Evolutionary conservation across 768 basidiomycete genomes (phyloP).

Genomic region (Gloeostereum incarnatum): DNA sequence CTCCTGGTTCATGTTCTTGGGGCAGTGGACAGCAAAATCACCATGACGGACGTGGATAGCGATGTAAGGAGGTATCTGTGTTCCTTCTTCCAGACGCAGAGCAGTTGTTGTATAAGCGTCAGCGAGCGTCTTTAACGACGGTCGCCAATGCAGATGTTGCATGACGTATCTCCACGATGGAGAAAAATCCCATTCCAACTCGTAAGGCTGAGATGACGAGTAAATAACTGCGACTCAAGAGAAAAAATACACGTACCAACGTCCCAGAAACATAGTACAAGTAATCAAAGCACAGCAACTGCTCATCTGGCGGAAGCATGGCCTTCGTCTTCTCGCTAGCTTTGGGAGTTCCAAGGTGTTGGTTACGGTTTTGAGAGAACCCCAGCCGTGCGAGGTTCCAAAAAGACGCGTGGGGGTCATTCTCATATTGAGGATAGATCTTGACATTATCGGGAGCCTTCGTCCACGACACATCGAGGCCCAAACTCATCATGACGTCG

Average conservation of each 20-base stretch:
- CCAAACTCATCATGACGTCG: no score
- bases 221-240: slow-evolving; percentile 2
- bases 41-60: slow-evolving; percentile 46
- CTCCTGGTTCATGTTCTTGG: no score
- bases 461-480: slow-evolving; percentile 41
- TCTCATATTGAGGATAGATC: slow-evolving; percentile 31
- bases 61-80: slow-evolving; percentile 35
- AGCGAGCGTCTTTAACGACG: slow-evolving; percentile 28
- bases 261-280: slow-evolving; percentile 38
- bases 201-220: slow-evolving; percentile 32
- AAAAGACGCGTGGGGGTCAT: slow-evolving; percentile 35
- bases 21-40: slow-evolving; percentile 45
- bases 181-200: slow-evolving; percentile 47
- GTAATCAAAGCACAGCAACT: slow-evolving; percentile 45
- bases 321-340: slow-evolving; percentile 29
- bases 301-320: slow-evolving; percentile 42
- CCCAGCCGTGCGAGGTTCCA: slow-evolving; percentile 38
- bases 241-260: slow-evolving; percentile 22
- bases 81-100: no score
- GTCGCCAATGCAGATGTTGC: slow-evolving; percentile 40
- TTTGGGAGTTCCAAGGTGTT: slow-evolving; percentile 26
- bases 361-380: slow-evolving; percentile 32
- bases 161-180: slow-evolving; percentile 52
- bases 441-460: slow-evolving; percentile 39
- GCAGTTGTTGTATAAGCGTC: no score